phyloP scores from a whole-genome alignment of 1,284 basidiomycete species.

The Inonotus obliquus region DNA sequence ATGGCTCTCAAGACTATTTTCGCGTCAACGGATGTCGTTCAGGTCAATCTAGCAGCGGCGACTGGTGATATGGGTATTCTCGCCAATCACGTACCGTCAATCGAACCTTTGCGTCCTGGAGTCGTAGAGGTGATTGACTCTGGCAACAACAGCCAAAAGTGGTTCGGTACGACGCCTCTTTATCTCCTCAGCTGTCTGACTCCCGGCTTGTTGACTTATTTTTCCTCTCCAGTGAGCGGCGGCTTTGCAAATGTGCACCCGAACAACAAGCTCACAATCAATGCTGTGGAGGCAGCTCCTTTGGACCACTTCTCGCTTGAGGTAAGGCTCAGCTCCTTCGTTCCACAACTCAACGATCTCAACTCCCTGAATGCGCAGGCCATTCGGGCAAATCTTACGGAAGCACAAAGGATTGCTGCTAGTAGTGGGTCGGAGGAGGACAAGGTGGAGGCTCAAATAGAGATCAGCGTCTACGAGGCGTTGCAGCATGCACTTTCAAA shows the following conservation, averaged over 20 bases:
- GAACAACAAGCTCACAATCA: conserved; percentile 95
- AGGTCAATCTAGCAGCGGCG: conserved; percentile 90
- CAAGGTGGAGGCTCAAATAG: conserved; percentile 92
- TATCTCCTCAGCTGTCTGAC: background rate
- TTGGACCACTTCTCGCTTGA: conserved; percentile 88
- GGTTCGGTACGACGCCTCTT: conserved; percentile 87
- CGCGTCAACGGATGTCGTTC: conserved; percentile 82
- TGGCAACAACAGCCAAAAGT: conserved; percentile 79
- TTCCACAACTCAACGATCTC: background rate
- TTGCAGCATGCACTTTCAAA: conserved; percentile 82
- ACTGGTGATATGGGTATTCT: conserved; percentile 99
- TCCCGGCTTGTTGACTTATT: background rate
- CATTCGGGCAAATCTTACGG: conserved; percentile 84
- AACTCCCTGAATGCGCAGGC: conserved; percentile 52
- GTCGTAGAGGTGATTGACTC: conserved; percentile 90
- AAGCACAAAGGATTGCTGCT: conserved; percentile 79
- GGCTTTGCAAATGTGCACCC: conserved; percentile 98
- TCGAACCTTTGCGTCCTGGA: conserved; percentile 90
- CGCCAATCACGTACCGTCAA: conserved; percentile 92
- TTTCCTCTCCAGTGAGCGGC: conserved; percentile 67
- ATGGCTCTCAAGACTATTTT: conserved; percentile 66
- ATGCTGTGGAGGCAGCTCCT: conserved; percentile 94
- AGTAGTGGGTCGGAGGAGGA: conserved; percentile 89
- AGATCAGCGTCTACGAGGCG: conserved; percentile 95
- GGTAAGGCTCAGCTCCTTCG: conserved; percentile 39